Evolutionary conservation across 371 early-diverging fungal genomes (phyloP).

Genomic region (Fennellomyces sp.): DNA sequence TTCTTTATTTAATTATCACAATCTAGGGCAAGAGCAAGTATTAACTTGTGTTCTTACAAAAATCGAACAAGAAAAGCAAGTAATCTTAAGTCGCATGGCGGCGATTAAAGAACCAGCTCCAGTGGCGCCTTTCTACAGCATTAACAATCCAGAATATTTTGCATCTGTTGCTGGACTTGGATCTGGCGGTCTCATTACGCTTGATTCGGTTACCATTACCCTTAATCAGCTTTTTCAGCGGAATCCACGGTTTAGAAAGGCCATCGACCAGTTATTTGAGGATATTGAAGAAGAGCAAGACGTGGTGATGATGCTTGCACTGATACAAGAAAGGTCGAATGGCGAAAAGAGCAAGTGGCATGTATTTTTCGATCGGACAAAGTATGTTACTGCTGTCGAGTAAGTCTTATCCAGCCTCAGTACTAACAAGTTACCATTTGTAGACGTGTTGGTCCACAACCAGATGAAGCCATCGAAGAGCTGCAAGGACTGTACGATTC

Average conservation of each 20-base stretch:
- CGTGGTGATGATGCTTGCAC: conserved; percentile 43
- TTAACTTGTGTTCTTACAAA: conserved; percentile 19
- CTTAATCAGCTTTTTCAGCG: conserved; percentile 23
- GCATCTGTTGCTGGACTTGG: background rate
- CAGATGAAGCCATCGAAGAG: conserved; percentile 32
- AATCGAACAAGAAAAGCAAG: conserved; percentile 23
- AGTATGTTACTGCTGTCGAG: conserved; percentile 8
- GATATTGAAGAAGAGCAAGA: conserved; percentile 53
- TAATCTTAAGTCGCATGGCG: conserved; percentile 26
- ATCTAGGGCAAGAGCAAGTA: conserved; percentile 33
- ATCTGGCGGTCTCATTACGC: conserved; percentile 3
- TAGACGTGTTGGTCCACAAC: background rate
- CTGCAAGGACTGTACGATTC: conserved; percentile 46
- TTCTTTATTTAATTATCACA: conserved; percentile 1
- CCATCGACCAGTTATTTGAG: conserved; percentile 33
- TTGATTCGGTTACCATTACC: conserved; percentile 33
- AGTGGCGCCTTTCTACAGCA: conserved; percentile 32
- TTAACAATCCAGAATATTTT: conserved; percentile 27
- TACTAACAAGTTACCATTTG: background rate
- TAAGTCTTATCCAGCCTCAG: background rate
- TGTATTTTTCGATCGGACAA: conserved; percentile 23
- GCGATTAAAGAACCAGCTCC: conserved; percentile 21
- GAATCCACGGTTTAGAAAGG: conserved; percentile 21
- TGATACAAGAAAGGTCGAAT: conserved; percentile 39
- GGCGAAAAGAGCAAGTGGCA: conserved; percentile 26